Base-by-base conservation (phyloP, 805 yeast genomes). In the Myxozyma udenii region DNA sequence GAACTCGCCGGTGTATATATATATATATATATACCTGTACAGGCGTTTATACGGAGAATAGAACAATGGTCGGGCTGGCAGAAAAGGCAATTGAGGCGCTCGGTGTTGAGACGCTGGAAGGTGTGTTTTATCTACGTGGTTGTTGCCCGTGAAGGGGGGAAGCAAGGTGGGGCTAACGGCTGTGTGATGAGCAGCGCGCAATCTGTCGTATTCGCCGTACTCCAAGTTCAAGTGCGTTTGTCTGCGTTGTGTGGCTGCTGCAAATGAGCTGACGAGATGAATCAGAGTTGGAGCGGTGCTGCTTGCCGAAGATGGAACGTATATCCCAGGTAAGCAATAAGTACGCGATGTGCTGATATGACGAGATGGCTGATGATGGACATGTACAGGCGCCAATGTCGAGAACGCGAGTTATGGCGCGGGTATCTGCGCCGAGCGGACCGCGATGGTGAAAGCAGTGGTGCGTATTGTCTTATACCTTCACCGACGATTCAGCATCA, bases 361-460 rank as follows among this genome's bases (percentile, higher is more conserved):
- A n/a, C n/a, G n/a, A n/a, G n/a, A n/a, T n/a, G n/a, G n/a, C n/a
- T n/a, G n/a, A n/a, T n/a, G n/a, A n/a, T n/a, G n/a, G n/a, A n/a
- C n/a, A n/a, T n/a, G 9, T 22, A 64, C 69, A 11, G 98, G 98
- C 3, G 95, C 95, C 37, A 91, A 91, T 61, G 81, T 93, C 24
- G 98, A 91, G 66, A 93, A 91, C 66, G 98, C 97, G 2, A 81
- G 93, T 44, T 90, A 86, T 64, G 95, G 87, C 1, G 90, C 80
- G 1, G 76, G 81, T 0, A 78, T 84, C 22, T 85, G 95, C 66
- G 95, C 95, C 0, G 95, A 85, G 62, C 71, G 89, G 37, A 76
- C 84, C 0, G 82, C 91, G 0, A 72, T 83, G 1, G 74, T 76
- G 11, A 75, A 76, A 38, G 84, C 86, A 0, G 75, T 81, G 4